These are phyloP conservation scores for Alternaria ethzedia DNA, from an alignment of 2,329 filamentous ascomycete species.

Conservation along the genomic window DNA sequence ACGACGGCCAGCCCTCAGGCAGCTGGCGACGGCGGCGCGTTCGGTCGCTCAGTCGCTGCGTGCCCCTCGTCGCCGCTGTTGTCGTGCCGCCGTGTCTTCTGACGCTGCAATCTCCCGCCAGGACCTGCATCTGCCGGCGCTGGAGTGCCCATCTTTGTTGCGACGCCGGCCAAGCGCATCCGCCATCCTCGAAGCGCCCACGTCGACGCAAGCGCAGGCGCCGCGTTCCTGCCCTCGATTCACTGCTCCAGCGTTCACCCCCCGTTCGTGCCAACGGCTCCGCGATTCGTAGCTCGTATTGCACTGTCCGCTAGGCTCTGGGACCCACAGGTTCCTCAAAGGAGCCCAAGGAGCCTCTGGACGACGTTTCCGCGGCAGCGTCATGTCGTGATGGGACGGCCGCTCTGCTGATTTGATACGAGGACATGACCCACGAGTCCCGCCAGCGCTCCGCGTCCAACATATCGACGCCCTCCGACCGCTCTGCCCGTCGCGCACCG, in stretches of 20 bases:
- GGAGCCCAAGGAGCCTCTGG: conserved; percentile 6
- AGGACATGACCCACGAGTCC: conserved; percentile 40
- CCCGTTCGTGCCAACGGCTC: conserved; percentile 6
- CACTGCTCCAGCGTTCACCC: background rate
- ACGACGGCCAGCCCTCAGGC: conserved; percentile 4
- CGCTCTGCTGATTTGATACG: conserved; percentile 22
- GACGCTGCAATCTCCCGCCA: conserved; percentile 1
- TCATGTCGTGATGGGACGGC: conserved; percentile 35
- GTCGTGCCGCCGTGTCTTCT: background rate
- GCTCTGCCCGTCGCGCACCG: conserved; percentile 23
- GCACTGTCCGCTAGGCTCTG: conserved; percentile 8
- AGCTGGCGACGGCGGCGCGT: conserved; percentile 8
- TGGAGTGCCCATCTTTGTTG: conserved; percentile 21
- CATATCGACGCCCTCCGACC: conserved; percentile 35
- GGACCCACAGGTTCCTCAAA: conserved; percentile 9
- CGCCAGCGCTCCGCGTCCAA: conserved; percentile 44
- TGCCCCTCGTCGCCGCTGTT: conserved; percentile 3
- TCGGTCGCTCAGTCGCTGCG: background rate
- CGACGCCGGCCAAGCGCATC: conserved; percentile 16
- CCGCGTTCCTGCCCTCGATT: conserved; percentile 6
- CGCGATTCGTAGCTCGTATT: conserved; percentile 1
- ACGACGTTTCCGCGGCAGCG: conserved; percentile 20
- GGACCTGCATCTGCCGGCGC: conserved; percentile 11
- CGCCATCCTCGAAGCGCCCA: conserved; percentile 21
- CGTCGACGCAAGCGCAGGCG: conserved; percentile 11